These are phyloP conservation scores for Excoecaria cochinchinensis DNA, from an alignment of 345 rosid species.

Conservation along the genomic window DNA sequence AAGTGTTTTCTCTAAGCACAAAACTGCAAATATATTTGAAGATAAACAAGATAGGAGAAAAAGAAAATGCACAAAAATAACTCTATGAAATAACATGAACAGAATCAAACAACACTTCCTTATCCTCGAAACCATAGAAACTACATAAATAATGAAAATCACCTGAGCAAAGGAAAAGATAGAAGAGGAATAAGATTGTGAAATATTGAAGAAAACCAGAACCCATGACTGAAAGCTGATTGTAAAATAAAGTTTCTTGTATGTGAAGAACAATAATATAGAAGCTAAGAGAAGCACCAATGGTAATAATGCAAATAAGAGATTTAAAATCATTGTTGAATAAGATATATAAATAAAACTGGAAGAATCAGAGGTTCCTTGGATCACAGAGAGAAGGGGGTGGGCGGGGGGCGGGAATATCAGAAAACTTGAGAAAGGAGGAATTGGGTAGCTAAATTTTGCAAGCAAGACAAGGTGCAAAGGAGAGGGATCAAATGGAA, in stretches of 20 bases:
- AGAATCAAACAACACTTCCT: not conserved
- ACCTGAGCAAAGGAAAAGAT: slow-evolving; percentile 68
- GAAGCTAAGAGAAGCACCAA: slow-evolving; percentile 45
- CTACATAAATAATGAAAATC: slow-evolving; percentile 23
- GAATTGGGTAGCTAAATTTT: slow-evolving; percentile 60
- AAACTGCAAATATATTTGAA: too few species aligned
- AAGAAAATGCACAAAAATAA: not conserved
- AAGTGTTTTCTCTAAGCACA: not conserved
- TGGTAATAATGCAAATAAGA: slow-evolving; percentile 50
- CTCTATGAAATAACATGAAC: not conserved
- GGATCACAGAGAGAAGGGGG: slow-evolving; percentile 57
- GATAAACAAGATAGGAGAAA: not conserved
- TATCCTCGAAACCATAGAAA: not conserved
- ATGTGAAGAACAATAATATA: slow-evolving; percentile 32
- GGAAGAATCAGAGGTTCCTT: slow-evolving; percentile 89
- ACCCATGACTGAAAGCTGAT: slow-evolving; percentile 47
- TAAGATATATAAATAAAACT: slow-evolving; percentile 39
- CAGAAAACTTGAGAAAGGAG: slow-evolving; percentile 98
- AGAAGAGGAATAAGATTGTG: slow-evolving; percentile 45
- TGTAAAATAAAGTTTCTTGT: slow-evolving; percentile 19
- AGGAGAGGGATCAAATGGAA: slow-evolving; percentile 32
- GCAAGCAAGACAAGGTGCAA: slow-evolving; percentile 77
- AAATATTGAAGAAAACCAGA: slow-evolving; percentile 34
- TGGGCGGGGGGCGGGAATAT: slow-evolving; percentile 56
- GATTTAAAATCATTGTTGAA: slow-evolving; percentile 39